Conservation (phyloP, 73 alveolate species). For the Tetrahymena borealis region DNA sequence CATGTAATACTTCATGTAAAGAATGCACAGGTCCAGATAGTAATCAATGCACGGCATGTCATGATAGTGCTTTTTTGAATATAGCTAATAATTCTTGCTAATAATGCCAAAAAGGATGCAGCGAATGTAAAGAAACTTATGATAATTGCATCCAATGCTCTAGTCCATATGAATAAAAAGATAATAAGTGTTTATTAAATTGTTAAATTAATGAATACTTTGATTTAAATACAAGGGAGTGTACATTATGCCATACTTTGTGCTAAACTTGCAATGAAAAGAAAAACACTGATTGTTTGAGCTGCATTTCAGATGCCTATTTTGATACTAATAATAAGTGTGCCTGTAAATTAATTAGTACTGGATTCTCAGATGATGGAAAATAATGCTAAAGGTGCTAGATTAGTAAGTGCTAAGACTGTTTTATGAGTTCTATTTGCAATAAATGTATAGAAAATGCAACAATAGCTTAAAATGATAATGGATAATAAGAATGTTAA, state of each 20-base stretch:
- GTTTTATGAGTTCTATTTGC: not conserved
- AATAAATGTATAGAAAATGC: not conserved
- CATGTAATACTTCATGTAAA: not conserved
- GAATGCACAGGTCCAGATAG: not conserved
- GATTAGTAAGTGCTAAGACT: not conserved
- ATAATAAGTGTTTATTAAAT: not conserved
- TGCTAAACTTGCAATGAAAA: not conserved
- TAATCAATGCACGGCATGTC: not conserved
- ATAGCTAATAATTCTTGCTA: not conserved
- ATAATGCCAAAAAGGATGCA: not conserved
- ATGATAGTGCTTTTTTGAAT: not conserved
- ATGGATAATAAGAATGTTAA: not conserved
- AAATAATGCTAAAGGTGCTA: not conserved
- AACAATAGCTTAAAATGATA: not conserved
- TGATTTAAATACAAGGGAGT: not conserved
- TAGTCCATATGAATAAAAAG: not conserved
- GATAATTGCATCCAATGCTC: not conserved
- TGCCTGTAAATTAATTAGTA: not conserved
- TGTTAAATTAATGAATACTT: not conserved
- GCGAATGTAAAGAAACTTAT: not conserved
- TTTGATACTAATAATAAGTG: not conserved
- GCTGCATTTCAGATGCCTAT: not conserved
- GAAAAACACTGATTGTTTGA: not conserved
- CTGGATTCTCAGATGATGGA: not conserved
- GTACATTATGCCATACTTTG: not conserved